These are phyloP conservation scores for Trapa incisa DNA, from an alignment of 345 rosid genomes.

Conservation along the genomic window DNA sequence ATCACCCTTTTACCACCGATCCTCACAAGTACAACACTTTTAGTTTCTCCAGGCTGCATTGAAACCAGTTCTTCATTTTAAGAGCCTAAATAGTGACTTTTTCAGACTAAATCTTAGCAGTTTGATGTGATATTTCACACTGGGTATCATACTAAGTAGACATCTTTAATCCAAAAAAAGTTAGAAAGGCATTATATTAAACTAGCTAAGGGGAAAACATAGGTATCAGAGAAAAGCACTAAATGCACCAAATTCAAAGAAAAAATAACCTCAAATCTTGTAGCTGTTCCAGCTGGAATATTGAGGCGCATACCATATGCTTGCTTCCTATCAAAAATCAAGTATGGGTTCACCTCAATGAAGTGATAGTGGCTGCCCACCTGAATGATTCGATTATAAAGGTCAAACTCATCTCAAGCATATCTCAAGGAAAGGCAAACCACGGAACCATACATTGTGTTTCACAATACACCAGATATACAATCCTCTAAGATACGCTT, in stretches of 20 bases:
- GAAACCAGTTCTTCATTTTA: slow-evolving; percentile 9
- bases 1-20: slow-evolving; percentile 67
- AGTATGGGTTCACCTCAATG: slow-evolving; percentile 64
- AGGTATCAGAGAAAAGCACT: background rate
- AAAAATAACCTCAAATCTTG: slow-evolving; percentile 73
- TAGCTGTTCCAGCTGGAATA: slow-evolving; percentile 89
- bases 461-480: background rate
- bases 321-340: slow-evolving; percentile 69
- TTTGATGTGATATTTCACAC: background rate
- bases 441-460: background rate
- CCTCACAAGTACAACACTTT: slow-evolving; percentile 65
- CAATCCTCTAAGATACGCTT: background rate
- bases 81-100: background rate
- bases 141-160: background rate
- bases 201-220: background rate
- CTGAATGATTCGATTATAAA: slow-evolving; percentile 24
- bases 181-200: background rate
- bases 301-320: slow-evolving; percentile 90
- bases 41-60: slow-evolving; percentile 85
- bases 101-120: background rate
- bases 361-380: slow-evolving; percentile 98
- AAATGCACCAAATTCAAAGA: background rate
- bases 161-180: background rate
- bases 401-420: background rate
- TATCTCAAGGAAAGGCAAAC: background rate